phyloP scores from a whole-genome alignment of 208 protist genomes.

The Leishmania mexicana region DNA sequence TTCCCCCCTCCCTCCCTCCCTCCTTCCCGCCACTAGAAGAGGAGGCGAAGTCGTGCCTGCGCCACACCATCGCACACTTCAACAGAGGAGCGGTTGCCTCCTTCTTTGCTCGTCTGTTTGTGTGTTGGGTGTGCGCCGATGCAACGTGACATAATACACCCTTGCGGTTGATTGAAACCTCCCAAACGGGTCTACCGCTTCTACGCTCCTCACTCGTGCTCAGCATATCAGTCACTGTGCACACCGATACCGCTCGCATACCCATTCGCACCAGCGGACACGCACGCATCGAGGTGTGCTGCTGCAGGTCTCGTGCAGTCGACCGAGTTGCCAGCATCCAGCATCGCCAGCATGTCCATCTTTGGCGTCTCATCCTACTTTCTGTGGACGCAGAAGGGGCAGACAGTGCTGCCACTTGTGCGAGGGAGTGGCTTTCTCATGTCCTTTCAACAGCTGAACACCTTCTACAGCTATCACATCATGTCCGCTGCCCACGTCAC shows the following conservation, averaged over 20 bases:
- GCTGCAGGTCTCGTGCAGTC: neutral
- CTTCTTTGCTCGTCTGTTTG: neutral
- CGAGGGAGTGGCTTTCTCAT: conserved; percentile 87
- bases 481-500: conserved; percentile 85
- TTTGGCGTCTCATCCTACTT: conserved; percentile 88
- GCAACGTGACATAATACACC: neutral
- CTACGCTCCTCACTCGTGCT: neutral
- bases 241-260: neutral
- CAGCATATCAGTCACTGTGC: neutral
- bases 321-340: neutral
- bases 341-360: conserved; percentile 51
- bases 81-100: neutral
- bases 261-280: neutral
- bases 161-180: neutral
- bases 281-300: neutral
- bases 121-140: neutral
- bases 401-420: conserved; percentile 80
- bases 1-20: neutral
- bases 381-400: conserved; percentile 88
- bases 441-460: conserved; percentile 58
- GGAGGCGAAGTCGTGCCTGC: neutral
- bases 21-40: neutral
- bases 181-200: neutral
- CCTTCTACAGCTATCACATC: conserved; percentile 85
- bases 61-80: neutral